Conservation (phyloP, 2,329 filamentous ascomycete genomes). For the Mycosphaerella sp. region DNA sequence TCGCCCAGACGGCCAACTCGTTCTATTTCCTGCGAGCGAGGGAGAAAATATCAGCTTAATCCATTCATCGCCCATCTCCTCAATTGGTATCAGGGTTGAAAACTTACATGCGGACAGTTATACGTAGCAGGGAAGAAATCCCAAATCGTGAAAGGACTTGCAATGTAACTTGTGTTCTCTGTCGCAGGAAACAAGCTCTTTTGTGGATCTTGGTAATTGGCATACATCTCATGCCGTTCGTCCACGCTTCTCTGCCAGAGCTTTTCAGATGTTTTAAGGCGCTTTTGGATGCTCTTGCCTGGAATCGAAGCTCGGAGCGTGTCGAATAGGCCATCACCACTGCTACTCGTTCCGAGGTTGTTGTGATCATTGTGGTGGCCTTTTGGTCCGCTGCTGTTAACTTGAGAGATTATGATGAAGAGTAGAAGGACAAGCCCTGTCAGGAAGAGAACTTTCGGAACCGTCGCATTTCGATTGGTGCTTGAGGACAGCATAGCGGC, state of each 20-base stretch:
- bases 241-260: neutral
- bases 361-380: neutral
- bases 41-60: neutral
- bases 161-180: neutral
- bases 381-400: neutral
- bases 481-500: slow-evolving; percentile 3
- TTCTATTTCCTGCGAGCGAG: slow-evolving; percentile 29
- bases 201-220: neutral
- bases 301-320: neutral
- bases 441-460: neutral
- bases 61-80: too few species aligned
- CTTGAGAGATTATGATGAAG: neutral
- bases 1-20: slow-evolving; percentile 38
- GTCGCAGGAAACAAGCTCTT: neutral
- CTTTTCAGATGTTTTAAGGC: neutral
- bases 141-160: slow-evolving; percentile 28
- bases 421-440: neutral
- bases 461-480: slow-evolving; percentile 12
- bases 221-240: neutral
- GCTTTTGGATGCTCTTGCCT: neutral
- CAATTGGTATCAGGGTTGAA: neutral
- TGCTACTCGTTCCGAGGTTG: neutral
- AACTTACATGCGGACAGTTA: slow-evolving; percentile 36
- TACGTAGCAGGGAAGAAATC: slow-evolving; percentile 40
- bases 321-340: neutral